Evolutionary conservation across 1,284 basidiomycete genomes (phyloP).

Genomic region (Jaminaea rosea): DNA sequence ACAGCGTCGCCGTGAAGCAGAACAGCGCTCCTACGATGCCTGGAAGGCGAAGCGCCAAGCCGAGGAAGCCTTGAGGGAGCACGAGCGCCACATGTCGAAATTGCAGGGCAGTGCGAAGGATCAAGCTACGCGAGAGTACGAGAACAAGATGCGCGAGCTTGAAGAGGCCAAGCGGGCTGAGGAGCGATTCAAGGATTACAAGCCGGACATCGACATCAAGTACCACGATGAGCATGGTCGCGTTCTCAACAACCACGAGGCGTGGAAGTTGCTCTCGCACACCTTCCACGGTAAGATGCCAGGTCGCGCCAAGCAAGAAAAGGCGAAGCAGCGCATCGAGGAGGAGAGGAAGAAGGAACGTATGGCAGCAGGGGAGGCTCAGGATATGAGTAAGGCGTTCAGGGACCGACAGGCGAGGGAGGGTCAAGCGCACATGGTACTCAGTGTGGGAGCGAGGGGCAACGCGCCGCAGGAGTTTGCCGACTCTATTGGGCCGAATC

Average conservation of each 20-base stretch:
- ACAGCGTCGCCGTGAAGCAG: slow-evolving; percentile 66
- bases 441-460: slow-evolving; percentile 37
- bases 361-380: slow-evolving; percentile 44
- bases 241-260: slow-evolving; percentile 75
- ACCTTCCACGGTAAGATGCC: slow-evolving; percentile 44
- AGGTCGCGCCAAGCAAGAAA: slow-evolving; percentile 40
- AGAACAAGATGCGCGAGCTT: slow-evolving; percentile 82
- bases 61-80: slow-evolving; percentile 65
- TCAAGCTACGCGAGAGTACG: slow-evolving; percentile 86
- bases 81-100: slow-evolving; percentile 56
- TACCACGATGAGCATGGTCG: slow-evolving; percentile 90
- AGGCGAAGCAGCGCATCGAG: slow-evolving; percentile 34
- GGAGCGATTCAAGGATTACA: slow-evolving; percentile 84
- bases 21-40: slow-evolving; percentile 73
- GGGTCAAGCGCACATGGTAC: slow-evolving; percentile 46
- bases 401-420: slow-evolving; percentile 31
- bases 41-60: slow-evolving; percentile 82
- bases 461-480: slow-evolving; percentile 36
- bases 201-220: slow-evolving; percentile 89
- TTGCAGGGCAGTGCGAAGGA: slow-evolving; percentile 56
- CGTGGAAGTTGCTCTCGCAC: slow-evolving; percentile 48
- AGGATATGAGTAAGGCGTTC: slow-evolving; percentile 40
- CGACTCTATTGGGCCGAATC: slow-evolving; percentile 24
- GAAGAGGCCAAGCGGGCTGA: slow-evolving; percentile 74
- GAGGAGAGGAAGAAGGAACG: slow-evolving; percentile 39